Evolutionary conservation across 805 yeast genomes (phyloP).

Genomic region (Monosporozyma siamensis): DNA sequence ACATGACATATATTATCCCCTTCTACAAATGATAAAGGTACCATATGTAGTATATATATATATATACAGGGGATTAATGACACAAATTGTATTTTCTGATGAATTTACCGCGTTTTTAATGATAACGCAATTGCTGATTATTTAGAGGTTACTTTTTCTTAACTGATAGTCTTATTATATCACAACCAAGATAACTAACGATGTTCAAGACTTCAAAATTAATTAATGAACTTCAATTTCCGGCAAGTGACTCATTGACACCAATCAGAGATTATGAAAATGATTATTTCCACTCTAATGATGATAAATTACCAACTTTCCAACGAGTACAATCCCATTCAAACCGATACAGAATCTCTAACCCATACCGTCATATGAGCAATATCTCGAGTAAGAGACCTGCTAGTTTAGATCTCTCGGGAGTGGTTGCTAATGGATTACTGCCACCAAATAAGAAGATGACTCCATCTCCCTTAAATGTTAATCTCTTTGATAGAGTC

Average conservation of each 20-base stretch:
- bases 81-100: no score
- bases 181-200: no score
- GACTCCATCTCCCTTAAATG: slow-evolving; percentile 32
- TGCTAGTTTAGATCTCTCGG: slow-evolving; percentile 18
- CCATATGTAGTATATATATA: no score
- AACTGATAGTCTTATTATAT: no score
- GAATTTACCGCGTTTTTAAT: no score
- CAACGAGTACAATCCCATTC: not conserved
- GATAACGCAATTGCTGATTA: not conserved
- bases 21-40: no score
- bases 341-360: slow-evolving; percentile 1
- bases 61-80: no score
- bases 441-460: slow-evolving; percentile 23
- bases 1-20: no score
- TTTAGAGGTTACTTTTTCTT: no score
- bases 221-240: slow-evolving; percentile 17
- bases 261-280: slow-evolving; percentile 27
- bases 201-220: slow-evolving; percentile 26
- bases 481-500: slow-evolving; percentile 14
- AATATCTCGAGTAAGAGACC: slow-evolving; percentile 15
- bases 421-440: not conserved
- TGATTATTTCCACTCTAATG: slow-evolving; percentile 24
- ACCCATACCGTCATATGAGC: slow-evolving; percentile 5
- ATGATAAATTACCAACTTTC: slow-evolving; percentile 17
- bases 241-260: slow-evolving; percentile 20